Percentiles rank a stretch among this genome's conserved stretches.
Conservation (phyloP, 768 basidiomycete species). For the Naganishia antarctica region DNA sequence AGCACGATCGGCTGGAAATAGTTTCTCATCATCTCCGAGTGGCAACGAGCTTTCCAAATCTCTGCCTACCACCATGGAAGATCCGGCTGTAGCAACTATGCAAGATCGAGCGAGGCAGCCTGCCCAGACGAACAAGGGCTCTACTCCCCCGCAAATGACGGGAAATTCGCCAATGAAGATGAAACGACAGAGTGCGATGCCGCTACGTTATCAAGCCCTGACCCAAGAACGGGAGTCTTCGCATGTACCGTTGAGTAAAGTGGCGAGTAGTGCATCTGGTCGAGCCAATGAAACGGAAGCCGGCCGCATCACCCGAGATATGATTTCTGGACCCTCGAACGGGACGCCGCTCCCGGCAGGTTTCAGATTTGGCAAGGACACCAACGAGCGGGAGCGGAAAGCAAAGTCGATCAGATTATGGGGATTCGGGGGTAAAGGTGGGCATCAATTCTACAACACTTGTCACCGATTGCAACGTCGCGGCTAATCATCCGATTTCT, state of each 20-base stretch:
- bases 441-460: slow-evolving; percentile 27
- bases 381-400: slow-evolving; percentile 74
- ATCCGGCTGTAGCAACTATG: neutral
- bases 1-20: neutral
- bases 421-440: slow-evolving; percentile 68
- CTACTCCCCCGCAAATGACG: neutral
- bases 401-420: slow-evolving; percentile 90
- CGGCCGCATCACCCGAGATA: slow-evolving; percentile 42
- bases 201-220: slow-evolving; percentile 16
- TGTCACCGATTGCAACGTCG: neutral
- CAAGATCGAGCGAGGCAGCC: neutral
- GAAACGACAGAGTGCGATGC: slow-evolving; percentile 21
- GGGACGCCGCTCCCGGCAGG: slow-evolving; percentile 80
- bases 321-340: slow-evolving; percentile 83
- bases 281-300: slow-evolving; percentile 7
- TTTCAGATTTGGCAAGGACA: slow-evolving; percentile 69
- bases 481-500: neutral
- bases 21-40: neutral
- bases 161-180: neutral
- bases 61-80: neutral
- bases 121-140: neutral
- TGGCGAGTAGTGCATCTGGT: neutral
- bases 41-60: slow-evolving; percentile 16
- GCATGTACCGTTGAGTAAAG: neutral
- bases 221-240: slow-evolving; percentile 10